Evolutionary conservation across 1,284 basidiomycete genomes (phyloP).

Genomic region (Inonotus obliquus): DNA sequence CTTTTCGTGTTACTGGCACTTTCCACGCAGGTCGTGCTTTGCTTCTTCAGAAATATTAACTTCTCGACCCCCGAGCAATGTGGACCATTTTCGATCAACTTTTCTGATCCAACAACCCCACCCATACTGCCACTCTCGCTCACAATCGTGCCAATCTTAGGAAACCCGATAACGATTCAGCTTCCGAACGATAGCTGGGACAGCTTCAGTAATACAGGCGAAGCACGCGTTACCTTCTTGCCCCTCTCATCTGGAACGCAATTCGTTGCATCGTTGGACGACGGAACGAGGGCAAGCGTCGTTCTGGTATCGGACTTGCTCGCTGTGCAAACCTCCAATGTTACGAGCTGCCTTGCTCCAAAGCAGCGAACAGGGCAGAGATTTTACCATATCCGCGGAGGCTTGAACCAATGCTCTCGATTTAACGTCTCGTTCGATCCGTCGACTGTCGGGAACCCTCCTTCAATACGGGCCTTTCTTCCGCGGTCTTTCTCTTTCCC

Average conservation of each 20-base stretch:
- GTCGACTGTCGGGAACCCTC: constrained; percentile 31
- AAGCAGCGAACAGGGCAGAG: constrained; percentile 8
- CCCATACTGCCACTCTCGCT: constrained; percentile 40
- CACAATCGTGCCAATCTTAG: constrained; percentile 50
- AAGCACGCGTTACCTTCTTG: constrained; percentile 45
- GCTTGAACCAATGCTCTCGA: constrained; percentile 45
- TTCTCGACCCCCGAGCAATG: constrained; percentile 53
- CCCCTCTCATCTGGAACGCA: constrained; percentile 44
- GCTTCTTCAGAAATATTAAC: constrained; percentile 37
- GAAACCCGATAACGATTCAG: constrained; percentile 42
- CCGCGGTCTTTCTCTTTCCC: constrained; percentile 40
- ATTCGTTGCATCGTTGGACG: constrained; percentile 54
- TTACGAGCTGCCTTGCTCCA: constrained; percentile 40
- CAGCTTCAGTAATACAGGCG: constrained; percentile 33
- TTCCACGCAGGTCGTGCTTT: constrained; percentile 45
- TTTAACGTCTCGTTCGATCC: constrained; percentile 44
- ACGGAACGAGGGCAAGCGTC: constrained; percentile 35
- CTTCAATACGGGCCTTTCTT: constrained; percentile 40
- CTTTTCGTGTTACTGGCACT: constrained; percentile 37
- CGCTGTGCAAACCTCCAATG: constrained; percentile 36
- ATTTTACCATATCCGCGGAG: constrained; percentile 15
- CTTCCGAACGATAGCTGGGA: constrained; percentile 37
- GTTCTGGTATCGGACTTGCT: constrained; percentile 47
- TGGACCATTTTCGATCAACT: constrained; percentile 43
- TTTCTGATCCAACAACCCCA: constrained; percentile 28